Evolutionary conservation across 2,329 filamentous ascomycete genomes (phyloP), one percentile per base, ranked within the genome.

Genomic region (Xylariales sp.): DNA sequence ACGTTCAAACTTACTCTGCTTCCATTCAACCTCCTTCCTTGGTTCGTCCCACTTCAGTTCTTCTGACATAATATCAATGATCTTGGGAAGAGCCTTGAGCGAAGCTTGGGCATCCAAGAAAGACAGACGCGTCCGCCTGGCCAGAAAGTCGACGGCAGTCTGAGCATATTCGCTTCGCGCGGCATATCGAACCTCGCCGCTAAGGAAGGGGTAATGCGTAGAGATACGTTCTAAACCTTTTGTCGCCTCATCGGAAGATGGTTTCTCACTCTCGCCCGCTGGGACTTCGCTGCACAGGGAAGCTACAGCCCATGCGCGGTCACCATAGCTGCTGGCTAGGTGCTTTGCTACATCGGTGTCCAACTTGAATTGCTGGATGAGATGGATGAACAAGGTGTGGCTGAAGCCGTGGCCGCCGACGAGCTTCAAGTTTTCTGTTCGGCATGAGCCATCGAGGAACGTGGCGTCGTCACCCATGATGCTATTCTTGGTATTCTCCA

Each of bases 331-430:
- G 55, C 85, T 78, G 12, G 84, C 84, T 23, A 96, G 74, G 63
- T 96, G 89, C 66, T 88, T 86, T 30, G 90, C 90, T 15, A 96
- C 87, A 52, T 95, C 88, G 14, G 88, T 95, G 63, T 95, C 90
- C 40, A 96, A 67, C 46, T 88, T 88, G 57, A 88, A 95, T 66
- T 95, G 87, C 62, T 96, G 89, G 56, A 95, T 93, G 24, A 96
- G 70, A 62, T 91, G 90, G 71, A 96, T 95, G 68, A 95, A 95
- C 18, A 96, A 78, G 2, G 89, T 75, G 64, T 89, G 89, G 62
- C 83, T 89, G 69, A 83, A 94, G 39, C 88, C 88, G 59, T 95
- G 88, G 10, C 88, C 86, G 50, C 88, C 88, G 42, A 93, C 72
- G 23, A 95, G 71, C 38, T 85, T 82, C 37, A 94, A 83, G 51